phyloP scores from a whole-genome alignment of 2,329 filamentous ascomycete species.

The Paracorniculantispora psalliotae region DNA sequence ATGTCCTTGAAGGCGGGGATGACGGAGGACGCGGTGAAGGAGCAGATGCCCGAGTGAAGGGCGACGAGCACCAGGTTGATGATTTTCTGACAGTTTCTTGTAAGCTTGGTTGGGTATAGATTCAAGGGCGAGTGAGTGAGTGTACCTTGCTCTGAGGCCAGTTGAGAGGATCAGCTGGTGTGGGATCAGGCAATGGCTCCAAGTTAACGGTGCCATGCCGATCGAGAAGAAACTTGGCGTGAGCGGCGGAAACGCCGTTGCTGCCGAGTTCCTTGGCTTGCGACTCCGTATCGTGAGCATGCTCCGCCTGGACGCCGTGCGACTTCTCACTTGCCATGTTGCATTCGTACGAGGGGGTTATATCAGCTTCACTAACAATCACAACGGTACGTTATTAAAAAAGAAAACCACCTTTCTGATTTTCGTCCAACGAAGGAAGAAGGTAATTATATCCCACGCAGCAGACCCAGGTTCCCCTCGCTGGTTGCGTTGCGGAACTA shows the following conservation, averaged over 20 bases:
- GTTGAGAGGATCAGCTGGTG: constrained; percentile 3
- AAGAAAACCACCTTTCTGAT: too few relatives aligned
- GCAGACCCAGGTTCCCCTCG: background rate
- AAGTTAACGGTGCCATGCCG: background rate
- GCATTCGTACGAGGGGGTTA: too few relatives aligned
- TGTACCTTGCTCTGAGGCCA: constrained; percentile 6
- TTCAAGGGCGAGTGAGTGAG: too few relatives aligned
- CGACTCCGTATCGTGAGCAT: background rate
- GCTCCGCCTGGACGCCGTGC: background rate
- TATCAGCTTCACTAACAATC: too few relatives aligned
- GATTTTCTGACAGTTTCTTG: background rate
- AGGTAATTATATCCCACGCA: background rate
- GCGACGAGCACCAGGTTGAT: background rate
- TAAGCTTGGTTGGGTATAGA: too few relatives aligned
- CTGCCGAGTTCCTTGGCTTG: background rate
- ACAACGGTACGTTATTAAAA: too few relatives aligned
- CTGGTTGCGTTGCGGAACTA: background rate
- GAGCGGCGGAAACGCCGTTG: background rate
- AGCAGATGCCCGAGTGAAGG: constrained; percentile 1
- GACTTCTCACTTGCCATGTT: background rate
- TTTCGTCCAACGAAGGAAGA: too few relatives aligned
- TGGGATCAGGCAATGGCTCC: constrained; percentile 4
- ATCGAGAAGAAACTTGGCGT: constrained; percentile 1
- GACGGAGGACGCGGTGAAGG: constrained; percentile 4
- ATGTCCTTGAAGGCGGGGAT: constrained; percentile 6